Evolutionary conservation across 768 basidiomycete genomes (phyloP), one percentile per base, ranked within the genome.

Genomic region (Suillus hirtellus): DNA sequence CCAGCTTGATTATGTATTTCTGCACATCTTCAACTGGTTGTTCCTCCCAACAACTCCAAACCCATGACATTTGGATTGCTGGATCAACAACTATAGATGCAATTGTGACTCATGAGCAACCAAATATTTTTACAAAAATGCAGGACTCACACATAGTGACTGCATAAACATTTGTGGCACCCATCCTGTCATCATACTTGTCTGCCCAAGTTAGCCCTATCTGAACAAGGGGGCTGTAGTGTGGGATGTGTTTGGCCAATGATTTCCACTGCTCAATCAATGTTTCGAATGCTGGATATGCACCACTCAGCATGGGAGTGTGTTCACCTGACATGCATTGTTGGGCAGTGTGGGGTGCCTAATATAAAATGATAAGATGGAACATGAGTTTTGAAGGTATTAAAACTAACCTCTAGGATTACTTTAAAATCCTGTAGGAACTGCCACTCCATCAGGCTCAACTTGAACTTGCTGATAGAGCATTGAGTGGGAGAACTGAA

Each of bases 331-430:
- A 47, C 62, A 63, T 63, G 46, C 11, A 34, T 21, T 63, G 56
- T n/a, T 59, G 55, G 37, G 27, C 58, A 40, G 27, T 1, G 1
- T 56, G 21, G 12, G 56, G 62, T 6, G 37, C 62, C 62, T 63
- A 56, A 9, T 35, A 56, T 56, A 10, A 9, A n/a, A 31, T 11
- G 21, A 27, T 62, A 19, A 62, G 27, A 62, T 50, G 17, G 21
- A 37, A 5, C 14, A 31, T 17, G 24, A 24, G 27, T 34, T 43
- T 59, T 19, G 5, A 43, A 38, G 43, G 37, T 43, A 34, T 15
- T 10, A 49, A 60, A 34, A 60, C 37, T 46, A 27, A 63, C 62
- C 55, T 58, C 55, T 34, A 63, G 62, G 19, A 63, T 56, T 42
- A 58, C 31, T 40, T 63, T 38, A 0, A 63, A 2, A 46, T 63